Evolutionary conservation across 1,139 yeast genomes (phyloP), one percentile per base, ranked within the genome.

Genomic region (Torulaspora pretoriensis): DNA sequence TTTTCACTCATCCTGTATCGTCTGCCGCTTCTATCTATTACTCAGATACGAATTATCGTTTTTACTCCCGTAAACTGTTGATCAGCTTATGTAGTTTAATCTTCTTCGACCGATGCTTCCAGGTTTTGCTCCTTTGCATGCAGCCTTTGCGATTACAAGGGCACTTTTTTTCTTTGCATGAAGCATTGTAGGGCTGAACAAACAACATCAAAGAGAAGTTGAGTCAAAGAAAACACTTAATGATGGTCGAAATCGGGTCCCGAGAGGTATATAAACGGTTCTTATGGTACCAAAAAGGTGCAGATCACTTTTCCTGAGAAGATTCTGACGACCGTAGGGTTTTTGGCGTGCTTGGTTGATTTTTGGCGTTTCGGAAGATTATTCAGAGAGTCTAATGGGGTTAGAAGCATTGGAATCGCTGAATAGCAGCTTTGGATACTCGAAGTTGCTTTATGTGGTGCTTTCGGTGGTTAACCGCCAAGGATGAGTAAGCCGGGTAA

Each of bases 1-100:
- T 43, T 38, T 28, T 43, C 40, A 26, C 43, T 39, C 46, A 43
- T 43, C 25, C 19, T 30, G 22, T 23, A 33, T 22, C 9, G 16
- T 22, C 33, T 9, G 5, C 16, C 29, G 6, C 35, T 6, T 14
- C 12, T 17, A 16, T 17, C 16, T 12, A 13, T 16, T n/a, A 4
- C 22, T 9, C 13, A 19, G 22, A 19, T 19, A 19, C 22, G 24
- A 31, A 3, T 2, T 14, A n/a, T 5, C 10, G 7, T 8, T 4
- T 4, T 13, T 9, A 14, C 10, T 8, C n/a, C 6, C n/a, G 2
- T 14, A 5, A 8, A 7, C 5, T 14, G 8, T 4, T 16, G 10
- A 19, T 2, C 16, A 6, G n/a, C 16, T 29, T 29, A 29, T 14
- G 16, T 29, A 29, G 17, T 29, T 10, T 29, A 10, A 8, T 29